Evolutionary conservation across 129 eudicot species (phyloP), one percentile per base, ranked within the genome.

Genomic region (Ambrosia trifida): DNA sequence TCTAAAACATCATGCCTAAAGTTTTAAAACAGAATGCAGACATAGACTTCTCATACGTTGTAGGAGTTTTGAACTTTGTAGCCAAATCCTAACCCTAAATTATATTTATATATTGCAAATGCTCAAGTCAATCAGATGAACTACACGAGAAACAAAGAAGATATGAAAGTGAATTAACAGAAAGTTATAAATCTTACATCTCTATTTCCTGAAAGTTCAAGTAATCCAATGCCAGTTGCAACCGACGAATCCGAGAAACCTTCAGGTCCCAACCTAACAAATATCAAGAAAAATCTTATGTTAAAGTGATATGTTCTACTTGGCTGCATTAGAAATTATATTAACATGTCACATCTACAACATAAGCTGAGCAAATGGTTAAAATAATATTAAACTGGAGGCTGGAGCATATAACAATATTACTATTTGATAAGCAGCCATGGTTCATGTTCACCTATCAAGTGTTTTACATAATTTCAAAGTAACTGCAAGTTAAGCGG

Each of bases 141-240:
- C 45, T 58, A 28, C 28, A 58, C 12, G 49, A 58, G 7, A 66
- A 66, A 67, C 59, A 7, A 8, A 44, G 20, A 63, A 61, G 49
- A 50, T 33, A 69, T 47, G 75, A 33, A 44, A 46, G 64, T 49
- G 31, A 52, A 38, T 49, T 6, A 5, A 19, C 4, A 64, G 74
- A 45, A 68, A 45, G 43, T 17, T 19, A 58, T 14, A 43, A 40
- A 77, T 62, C 96, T 85, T 87, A 94, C 98, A 83, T 82, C 84
- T 89, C 90, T 43, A 87, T 85, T 66, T 89, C 98, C 36, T 87
- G 95, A 77, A 87, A 87, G 71, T 83, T 90, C 77, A 94, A 83
- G 90, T 87, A 94, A 67, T 82, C 80, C 84, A 94, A 81, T 41
- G 98, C 90, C 79, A 94, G 72, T 85, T 94, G 96, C 85, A 94